Percentiles rank a stretch among this genome's conserved stretches.
phyloP scores from a whole-genome alignment of 192 early-diverging fungal species.

The Coemansia sp. region DNA sequence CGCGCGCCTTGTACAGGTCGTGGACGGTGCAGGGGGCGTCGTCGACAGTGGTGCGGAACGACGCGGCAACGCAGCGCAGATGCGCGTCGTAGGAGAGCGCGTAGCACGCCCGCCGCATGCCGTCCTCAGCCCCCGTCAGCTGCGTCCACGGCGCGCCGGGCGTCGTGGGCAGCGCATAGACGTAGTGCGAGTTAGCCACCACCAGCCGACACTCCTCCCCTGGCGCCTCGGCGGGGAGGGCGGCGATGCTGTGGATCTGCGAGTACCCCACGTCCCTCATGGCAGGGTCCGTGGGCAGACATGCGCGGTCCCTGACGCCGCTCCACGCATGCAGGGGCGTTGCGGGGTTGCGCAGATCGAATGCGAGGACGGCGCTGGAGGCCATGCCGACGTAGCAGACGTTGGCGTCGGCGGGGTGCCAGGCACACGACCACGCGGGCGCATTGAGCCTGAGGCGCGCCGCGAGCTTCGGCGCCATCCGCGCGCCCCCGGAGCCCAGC shows the following conservation, averaged over 20 bases:
- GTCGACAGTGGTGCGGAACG: slow-evolving; percentile 15
- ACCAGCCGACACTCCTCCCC: slow-evolving; percentile 5
- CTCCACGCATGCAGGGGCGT: slow-evolving; percentile 18
- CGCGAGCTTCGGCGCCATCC: slow-evolving; percentile 11
- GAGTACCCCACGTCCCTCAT: slow-evolving; percentile 10
- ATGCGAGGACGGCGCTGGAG: slow-evolving; percentile 17
- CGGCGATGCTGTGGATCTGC: slow-evolving; percentile 31
- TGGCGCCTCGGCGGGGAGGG: neutral
- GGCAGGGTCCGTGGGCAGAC: neutral
- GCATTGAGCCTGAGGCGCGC: slow-evolving; percentile 5
- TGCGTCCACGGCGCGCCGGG: slow-evolving; percentile 14
- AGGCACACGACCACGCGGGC: slow-evolving; percentile 43
- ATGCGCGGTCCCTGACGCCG: slow-evolving; percentile 8
- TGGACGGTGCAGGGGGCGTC: slow-evolving; percentile 2
- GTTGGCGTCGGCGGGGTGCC: slow-evolving; percentile 16
- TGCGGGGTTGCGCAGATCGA: slow-evolving; percentile 18
- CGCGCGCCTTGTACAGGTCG: slow-evolving; percentile 18
- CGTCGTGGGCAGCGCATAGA: slow-evolving; percentile 19
- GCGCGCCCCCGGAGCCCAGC: slow-evolving; percentile 1
- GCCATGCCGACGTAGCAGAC: slow-evolving; percentile 24
- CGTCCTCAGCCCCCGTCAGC: slow-evolving; percentile 6
- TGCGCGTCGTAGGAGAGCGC: slow-evolving; percentile 18
- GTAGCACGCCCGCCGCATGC: slow-evolving; percentile 21
- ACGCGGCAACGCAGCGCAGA: slow-evolving; percentile 20
- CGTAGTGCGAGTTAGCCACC: slow-evolving; percentile 30